Conservation (phyloP, 2,329 filamentous ascomycete species). For the Emmonsiellopsis sp. region DNA sequence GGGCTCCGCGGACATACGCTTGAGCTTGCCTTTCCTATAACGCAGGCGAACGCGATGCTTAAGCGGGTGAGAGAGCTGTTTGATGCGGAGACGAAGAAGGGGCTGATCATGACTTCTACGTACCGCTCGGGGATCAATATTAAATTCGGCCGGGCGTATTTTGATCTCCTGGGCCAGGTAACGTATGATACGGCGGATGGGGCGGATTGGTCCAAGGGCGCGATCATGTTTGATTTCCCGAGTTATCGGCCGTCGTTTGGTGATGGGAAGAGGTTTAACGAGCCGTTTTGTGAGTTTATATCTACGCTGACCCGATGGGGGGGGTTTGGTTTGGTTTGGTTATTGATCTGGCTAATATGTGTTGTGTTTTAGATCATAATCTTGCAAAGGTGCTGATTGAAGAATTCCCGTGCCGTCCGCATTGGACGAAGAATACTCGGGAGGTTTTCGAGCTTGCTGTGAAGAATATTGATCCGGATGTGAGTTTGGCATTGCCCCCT, state of each 20-base stretch:
- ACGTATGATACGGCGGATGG: slow-evolving; percentile 41
- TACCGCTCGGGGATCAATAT: slow-evolving; percentile 47
- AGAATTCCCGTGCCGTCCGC: slow-evolving; percentile 44
- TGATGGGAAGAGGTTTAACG: slow-evolving; percentile 41
- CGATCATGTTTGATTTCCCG: slow-evolving; percentile 49
- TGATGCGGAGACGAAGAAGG: slow-evolving; percentile 37
- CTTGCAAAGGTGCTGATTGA: slow-evolving; percentile 40
- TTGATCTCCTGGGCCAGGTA: slow-evolving; percentile 43
- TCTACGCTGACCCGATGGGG: neutral
- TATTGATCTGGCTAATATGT: neutral
- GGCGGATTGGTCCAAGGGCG: slow-evolving; percentile 41
- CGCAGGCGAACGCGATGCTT: slow-evolving; percentile 41
- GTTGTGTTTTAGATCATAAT: slow-evolving; percentile 24
- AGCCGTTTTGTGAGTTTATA: slow-evolving; percentile 36
- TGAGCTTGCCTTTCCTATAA: slow-evolving; percentile 45
- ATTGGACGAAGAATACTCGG: slow-evolving; percentile 48
- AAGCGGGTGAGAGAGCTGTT: slow-evolving; percentile 42
- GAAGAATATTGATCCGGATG: slow-evolving; percentile 40
- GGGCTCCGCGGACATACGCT: slow-evolving; percentile 41
- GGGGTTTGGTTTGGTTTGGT: neutral
- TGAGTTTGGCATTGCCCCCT: neutral
- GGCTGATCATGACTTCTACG: slow-evolving; percentile 42
- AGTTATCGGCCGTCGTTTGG: slow-evolving; percentile 39
- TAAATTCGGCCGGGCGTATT: slow-evolving; percentile 44
- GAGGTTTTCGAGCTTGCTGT: slow-evolving; percentile 38